phyloP scores from a whole-genome alignment of 768 basidiomycete species.

The Suillus hirtellus region DNA sequence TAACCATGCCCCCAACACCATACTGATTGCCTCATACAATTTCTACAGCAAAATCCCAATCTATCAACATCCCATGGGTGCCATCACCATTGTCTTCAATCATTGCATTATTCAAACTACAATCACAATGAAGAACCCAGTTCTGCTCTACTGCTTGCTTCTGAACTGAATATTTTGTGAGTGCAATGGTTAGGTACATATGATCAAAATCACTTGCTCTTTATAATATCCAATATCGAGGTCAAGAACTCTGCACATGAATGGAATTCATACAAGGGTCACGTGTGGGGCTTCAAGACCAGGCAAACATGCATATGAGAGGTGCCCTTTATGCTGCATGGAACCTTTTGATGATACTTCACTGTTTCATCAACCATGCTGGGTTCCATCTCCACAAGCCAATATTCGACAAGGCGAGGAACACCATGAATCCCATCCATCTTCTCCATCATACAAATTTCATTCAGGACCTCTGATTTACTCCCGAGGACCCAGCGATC shows the following conservation, averaged over 20 bases:
- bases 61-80: too few species aligned
- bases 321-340: not conserved
- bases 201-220: not conserved
- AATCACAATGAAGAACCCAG: not conserved
- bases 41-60: too few species aligned
- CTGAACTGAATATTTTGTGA: not conserved
- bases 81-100: not conserved
- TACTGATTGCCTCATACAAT: too few species aligned
- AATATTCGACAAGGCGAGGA: constrained; percentile 2
- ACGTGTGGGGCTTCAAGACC: not conserved
- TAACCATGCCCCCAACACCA: too few species aligned
- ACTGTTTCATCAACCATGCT: not conserved
- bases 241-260: not conserved
- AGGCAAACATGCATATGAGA: not conserved
- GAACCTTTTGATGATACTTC: not conserved
- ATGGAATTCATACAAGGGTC: not conserved
- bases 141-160: not conserved
- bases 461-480: not conserved
- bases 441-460: constrained; percentile 9
- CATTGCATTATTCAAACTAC: not conserved
- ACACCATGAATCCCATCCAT: constrained; percentile 9
- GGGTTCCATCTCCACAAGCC: not conserved
- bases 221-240: constrained; percentile 3
- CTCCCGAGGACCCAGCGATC: constrained; percentile 10
- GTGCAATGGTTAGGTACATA: not conserved